These are phyloP conservation scores for Candida suzukii DNA, from an alignment of 805 yeast genomes.

Conservation along the genomic window DNA sequence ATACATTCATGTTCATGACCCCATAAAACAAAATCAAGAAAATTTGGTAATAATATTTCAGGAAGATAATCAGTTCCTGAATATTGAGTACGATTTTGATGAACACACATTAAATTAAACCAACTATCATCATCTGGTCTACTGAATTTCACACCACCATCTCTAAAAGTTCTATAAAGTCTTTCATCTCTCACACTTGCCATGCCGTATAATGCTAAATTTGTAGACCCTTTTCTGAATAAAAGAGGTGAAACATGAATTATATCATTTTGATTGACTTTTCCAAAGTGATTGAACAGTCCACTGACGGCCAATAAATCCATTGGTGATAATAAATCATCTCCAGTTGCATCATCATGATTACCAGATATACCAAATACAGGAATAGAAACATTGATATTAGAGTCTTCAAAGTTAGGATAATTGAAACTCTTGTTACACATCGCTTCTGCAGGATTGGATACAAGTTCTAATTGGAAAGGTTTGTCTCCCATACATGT, in stretches of 20 bases:
- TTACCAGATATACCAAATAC: conserved; percentile 91
- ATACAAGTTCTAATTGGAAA: conserved; percentile 72
- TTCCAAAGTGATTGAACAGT: conserved; percentile 83
- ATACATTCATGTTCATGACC: conserved; percentile 97
- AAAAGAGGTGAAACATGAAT: conserved; percentile 71
- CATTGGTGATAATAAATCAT: conserved; percentile 72
- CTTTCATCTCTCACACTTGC: conserved; percentile 89
- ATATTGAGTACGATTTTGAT: conserved; percentile 84
- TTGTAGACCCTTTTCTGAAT: conserved; percentile 75
- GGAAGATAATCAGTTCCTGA: conserved; percentile 79
- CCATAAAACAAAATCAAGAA: conserved; percentile 84
- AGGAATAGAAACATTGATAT: conserved; percentile 82
- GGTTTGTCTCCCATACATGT: conserved; percentile 84
- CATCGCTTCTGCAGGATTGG: conserved; percentile 65
- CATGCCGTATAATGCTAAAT: conserved; percentile 81
- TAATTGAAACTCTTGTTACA: conserved; percentile 54
- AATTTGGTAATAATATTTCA: conserved; percentile 73
- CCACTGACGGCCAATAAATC: conserved; percentile 81
- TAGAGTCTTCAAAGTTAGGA: conserved; percentile 87
- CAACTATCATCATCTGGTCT: conserved; percentile 65
- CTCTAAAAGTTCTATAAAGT: conserved; percentile 71
- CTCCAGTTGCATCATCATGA: conserved; percentile 95
- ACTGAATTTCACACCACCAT: conserved; percentile 71
- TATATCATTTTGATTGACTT: conserved; percentile 66
- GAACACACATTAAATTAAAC: conserved; percentile 83